These are phyloP conservation scores for Serendipita sp. DNA, from an alignment of 768 basidiomycete species.

Conservation along the genomic window DNA sequence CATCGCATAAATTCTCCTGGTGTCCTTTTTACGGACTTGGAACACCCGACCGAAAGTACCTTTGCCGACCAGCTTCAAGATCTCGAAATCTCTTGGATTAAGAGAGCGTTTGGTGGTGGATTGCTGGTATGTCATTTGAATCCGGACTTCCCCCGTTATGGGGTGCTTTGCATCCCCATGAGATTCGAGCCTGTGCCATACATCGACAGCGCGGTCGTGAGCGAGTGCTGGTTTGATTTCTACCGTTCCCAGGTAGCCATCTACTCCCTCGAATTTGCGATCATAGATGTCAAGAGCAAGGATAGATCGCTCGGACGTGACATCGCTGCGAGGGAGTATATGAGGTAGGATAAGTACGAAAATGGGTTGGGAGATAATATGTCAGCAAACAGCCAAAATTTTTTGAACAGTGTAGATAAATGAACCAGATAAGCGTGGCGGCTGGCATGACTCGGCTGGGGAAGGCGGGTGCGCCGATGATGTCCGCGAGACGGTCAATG, in stretches of 20 bases:
- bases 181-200: constrained; percentile 63
- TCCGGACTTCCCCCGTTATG: constrained; percentile 83
- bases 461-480: neutral
- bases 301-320: constrained; percentile 70
- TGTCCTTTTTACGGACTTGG: constrained; percentile 96
- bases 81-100: constrained; percentile 93
- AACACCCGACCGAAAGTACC: constrained; percentile 98
- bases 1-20: constrained; percentile 98
- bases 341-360: neutral
- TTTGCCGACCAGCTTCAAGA: constrained; percentile 94
- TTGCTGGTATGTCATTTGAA: constrained; percentile 88
- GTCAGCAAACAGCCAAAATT: constrained; percentile 4
- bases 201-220: constrained; percentile 91
- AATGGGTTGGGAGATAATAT: constrained; percentile 11
- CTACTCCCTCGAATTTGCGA: constrained; percentile 52
- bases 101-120: constrained; percentile 73
- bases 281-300: constrained; percentile 89
- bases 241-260: constrained; percentile 77
- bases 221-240: constrained; percentile 81
- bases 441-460: neutral
- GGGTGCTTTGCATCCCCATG: constrained; percentile 33
- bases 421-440: neutral
- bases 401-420: neutral
- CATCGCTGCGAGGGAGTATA: constrained; percentile 46
- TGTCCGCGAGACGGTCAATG: constrained; percentile 5